These are phyloP conservation scores for Moricandia moricandioides DNA, from an alignment of 345 rosid genomes.

Conservation along the genomic window DNA sequence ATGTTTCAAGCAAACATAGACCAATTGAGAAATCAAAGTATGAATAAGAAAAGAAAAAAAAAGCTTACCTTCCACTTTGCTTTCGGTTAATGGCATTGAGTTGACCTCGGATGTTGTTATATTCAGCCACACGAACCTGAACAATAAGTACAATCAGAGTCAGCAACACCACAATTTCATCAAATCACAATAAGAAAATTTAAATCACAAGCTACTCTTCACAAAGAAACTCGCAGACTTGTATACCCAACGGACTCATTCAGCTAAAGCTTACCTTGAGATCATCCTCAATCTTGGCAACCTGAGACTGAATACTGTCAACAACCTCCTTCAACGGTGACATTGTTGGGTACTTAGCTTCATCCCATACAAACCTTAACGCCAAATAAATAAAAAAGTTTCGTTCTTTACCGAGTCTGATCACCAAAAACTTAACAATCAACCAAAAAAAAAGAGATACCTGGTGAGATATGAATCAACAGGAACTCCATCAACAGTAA, in stretches of 20 bases:
- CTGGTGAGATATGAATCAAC: constrained; percentile 97
- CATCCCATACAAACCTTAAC: constrained; percentile 95
- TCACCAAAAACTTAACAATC: background rate
- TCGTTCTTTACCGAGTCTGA: background rate
- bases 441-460: constrained; percentile 36
- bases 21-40: background rate
- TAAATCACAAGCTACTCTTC: background rate
- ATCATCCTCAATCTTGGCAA: constrained; percentile 97
- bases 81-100: constrained; percentile 91
- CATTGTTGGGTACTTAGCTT: constrained; percentile 93
- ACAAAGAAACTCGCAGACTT: background rate
- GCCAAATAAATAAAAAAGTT: constrained; percentile 24
- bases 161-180: background rate
- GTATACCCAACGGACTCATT: background rate
- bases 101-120: constrained; percentile 90
- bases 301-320: constrained; percentile 73
- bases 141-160: constrained; percentile 9
- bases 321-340: constrained; percentile 88
- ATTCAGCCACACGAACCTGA: constrained; percentile 95
- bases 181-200: background rate
- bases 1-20: constrained; percentile 8
- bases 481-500: constrained; percentile 92
- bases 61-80: constrained; percentile 88
- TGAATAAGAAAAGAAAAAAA: background rate
- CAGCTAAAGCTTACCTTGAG: constrained; percentile 64